A percentile compares a stretch with the other conserved stretches of the same genome.
Evolutionary conservation across 495 filamentous ascomycete species (phyloP).

Genomic region (Sordaria brevicollis): DNA sequence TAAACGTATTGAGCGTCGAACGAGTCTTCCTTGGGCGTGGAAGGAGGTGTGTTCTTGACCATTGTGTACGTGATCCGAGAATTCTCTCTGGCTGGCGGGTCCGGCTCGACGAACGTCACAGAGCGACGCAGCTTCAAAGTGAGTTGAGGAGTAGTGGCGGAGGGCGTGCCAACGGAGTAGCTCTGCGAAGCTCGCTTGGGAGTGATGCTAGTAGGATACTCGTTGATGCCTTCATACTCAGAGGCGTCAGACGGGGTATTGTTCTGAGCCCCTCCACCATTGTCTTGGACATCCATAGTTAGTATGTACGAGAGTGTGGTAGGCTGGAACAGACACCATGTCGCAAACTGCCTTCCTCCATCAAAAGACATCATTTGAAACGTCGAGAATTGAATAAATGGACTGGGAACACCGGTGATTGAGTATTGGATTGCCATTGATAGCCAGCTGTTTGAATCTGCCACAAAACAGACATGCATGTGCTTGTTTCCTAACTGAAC

Average conservation of each 20-base stretch:
- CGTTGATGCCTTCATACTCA: neutral
- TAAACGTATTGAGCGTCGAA: conserved; percentile 49
- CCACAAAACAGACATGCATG: too few species aligned
- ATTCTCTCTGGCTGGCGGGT: neutral
- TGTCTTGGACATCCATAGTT: neutral
- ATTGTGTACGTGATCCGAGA: neutral
- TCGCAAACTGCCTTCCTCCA: neutral
- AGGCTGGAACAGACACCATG: neutral
- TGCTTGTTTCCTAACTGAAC: neutral
- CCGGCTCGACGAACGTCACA: neutral
- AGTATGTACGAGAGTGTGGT: neutral
- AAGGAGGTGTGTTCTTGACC: conserved; percentile 5
- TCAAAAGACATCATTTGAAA: neutral
- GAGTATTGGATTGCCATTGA: neutral
- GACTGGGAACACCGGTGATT: neutral
- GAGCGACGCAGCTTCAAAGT: neutral
- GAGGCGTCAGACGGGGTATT: neutral
- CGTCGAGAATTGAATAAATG: neutral
- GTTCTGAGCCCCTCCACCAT: neutral
- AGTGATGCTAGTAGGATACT: neutral
- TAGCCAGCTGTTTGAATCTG: neutral
- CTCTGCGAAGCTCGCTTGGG: neutral
- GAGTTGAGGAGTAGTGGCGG: neutral
- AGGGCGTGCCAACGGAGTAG: neutral
- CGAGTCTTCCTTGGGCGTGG: conserved; percentile 9